Base-by-base conservation (phyloP, 2,329 filamentous ascomycete species). In the Phaeosphaeria sp. region DNA sequence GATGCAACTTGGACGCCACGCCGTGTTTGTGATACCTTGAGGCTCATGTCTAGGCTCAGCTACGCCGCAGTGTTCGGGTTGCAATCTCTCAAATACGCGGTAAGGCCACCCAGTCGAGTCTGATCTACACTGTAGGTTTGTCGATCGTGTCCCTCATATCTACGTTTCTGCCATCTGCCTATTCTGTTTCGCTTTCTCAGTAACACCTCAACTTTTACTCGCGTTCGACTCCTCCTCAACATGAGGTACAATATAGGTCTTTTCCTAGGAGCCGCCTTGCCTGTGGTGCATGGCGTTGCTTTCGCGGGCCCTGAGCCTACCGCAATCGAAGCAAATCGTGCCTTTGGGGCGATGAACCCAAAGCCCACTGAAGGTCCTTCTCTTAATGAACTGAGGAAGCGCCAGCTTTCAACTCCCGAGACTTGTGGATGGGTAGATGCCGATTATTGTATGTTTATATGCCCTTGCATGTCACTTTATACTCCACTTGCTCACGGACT, bases 351-450 rank as follows among this genome's bases (percentile, higher is more conserved):
- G 36, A 61, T 48, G 44, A 67, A 48, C 45, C 66, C 68, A 24
- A 63, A 57, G 48, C 68, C 70, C n/a, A 73, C 71, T 0, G 57
- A 63, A 46, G 63, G 57, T 15, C 69, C 70, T n/a, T 62, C 65
- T 13, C 33, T 60, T 6, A 45, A 53, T 11, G 64, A 72, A 44
- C 50, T 72, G 21, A 53, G 40, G 22, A 68, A 56, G 40, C 58
- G 67, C 20, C 66, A 68, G 57, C 47, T 59, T 33, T 18, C 49
- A 4, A n/a, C 20, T 30, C 52, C 59, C 1, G 62, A 68, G 43
- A 69, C 63, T n/a, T 73, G 70, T 51, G 70, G 69, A 13, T 72
- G 68, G 68, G 33, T 69, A 1, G 62, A 70, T 51, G 64, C 60
- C 5, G 53, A 65, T 25, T 56, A 56, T 11, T 57, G 68, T 72